Evolutionary conservation across 2,329 filamentous ascomycete genomes (phyloP), one percentile per base, ranked within the genome.

Genomic region (Colletotrichum incanum): DNA sequence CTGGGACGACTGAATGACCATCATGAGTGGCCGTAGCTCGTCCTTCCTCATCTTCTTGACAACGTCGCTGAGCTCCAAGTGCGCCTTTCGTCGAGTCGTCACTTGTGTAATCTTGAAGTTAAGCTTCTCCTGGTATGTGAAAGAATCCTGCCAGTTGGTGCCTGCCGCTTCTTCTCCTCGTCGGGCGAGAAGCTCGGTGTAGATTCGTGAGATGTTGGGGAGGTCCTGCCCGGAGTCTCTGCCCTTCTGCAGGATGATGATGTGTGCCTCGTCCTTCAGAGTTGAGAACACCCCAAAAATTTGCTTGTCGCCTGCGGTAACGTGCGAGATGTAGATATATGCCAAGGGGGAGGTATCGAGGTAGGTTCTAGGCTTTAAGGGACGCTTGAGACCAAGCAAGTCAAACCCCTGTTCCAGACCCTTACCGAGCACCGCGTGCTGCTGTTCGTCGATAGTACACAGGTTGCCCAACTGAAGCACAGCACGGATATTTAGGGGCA

Each of bases 341-440:
- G 92, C 92, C 79, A 98, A 87, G 0, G 90, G 87, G 0, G 92
- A 90, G 2, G 92, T 88, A 23, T 92, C 89, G 2, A 99, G 90
- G 78, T 99, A 99, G 0, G 92, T 83, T 45, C 79, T 85, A 1
- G 84, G 86, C 78, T 94, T 93, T 0, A 88, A 82, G 0, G 92
- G 89, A 23, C 91, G 90, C 75, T 92, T 91, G 55, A 99, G 84
- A 8, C 93, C 89, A 14, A 89, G 89, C 3, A 99, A 87, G 76
- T 98, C 95, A 77, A 99, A 99, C 0, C 96, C 97, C 76, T 96
- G 92, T 76, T 99, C 96, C 9, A 99, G 85, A 65, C 96, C 96
- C 78, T 93, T 96, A 61, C 96, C 96, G 11, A 99, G 89, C 2
- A 98, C 95, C 76, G 96, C 97, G 72, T 93, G 90, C 76, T 98